These are phyloP conservation scores for Cytidiella melzeri DNA, from an alignment of 768 basidiomycete species.

Conservation along the genomic window DNA sequence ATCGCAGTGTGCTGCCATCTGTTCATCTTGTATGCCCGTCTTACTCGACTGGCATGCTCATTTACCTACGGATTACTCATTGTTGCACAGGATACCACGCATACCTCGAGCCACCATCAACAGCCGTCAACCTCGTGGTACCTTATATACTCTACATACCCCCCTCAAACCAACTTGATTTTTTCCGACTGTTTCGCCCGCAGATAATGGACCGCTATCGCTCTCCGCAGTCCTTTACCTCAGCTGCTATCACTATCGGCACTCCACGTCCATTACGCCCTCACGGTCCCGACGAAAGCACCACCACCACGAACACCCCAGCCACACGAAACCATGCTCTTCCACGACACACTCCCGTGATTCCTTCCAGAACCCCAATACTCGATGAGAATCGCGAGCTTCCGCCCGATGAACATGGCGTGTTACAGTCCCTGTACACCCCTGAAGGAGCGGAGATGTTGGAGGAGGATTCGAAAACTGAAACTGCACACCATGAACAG, in stretches of 20 bases:
- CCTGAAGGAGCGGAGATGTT: background rate
- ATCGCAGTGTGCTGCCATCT: too few relatives aligned
- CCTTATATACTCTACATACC: background rate
- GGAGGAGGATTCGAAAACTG: too few relatives aligned
- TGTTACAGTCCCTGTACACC: background rate
- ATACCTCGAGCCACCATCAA: background rate
- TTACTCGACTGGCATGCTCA: too few relatives aligned
- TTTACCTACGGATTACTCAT: too few relatives aligned
- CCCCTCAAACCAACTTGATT: background rate
- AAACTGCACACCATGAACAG: background rate
- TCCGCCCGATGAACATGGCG: background rate
- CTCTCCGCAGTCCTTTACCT: constrained; percentile 1
- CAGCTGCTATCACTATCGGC: constrained; percentile 3
- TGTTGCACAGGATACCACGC: too few relatives aligned
- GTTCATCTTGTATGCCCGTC: too few relatives aligned
- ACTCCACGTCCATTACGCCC: constrained; percentile 9
- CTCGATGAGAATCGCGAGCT: background rate
- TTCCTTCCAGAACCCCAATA: background rate
- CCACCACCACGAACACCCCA: background rate
- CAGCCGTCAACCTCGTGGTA: constrained; percentile 8
- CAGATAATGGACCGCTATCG: constrained; percentile 4
- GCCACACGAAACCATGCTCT: background rate
- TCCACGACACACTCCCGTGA: background rate
- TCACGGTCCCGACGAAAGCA: constrained; percentile 1
- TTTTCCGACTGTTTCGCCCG: too few relatives aligned